Percentiles rank a stretch among this genome's conserved stretches.
Conservation (phyloP, 352 stramenopile genomes). For the Phytophthora fragariaefolia region DNA sequence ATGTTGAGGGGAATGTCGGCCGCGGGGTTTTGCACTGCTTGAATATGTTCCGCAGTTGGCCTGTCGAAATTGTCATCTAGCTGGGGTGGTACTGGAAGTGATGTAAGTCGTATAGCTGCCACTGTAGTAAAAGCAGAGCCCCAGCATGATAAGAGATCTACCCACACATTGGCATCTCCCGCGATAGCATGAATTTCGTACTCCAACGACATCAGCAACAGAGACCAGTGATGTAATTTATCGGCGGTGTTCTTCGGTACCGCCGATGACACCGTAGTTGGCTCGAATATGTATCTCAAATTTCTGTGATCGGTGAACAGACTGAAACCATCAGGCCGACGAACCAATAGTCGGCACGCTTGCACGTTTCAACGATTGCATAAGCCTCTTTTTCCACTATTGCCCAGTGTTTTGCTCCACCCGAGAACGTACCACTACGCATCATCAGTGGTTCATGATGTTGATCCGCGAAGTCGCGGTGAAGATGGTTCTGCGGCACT, state of each 20-base stretch:
- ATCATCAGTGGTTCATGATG: constrained; percentile 13
- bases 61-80: neutral
- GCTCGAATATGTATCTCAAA: constrained; percentile 20
- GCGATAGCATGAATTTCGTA: constrained; percentile 23
- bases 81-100: neutral
- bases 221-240: constrained; percentile 27
- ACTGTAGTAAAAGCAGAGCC: neutral
- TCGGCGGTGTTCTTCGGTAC: neutral
- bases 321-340: constrained; percentile 1
- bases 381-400: constrained; percentile 17
- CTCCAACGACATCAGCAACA: constrained; percentile 3
- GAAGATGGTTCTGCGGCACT: neutral
- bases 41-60: neutral
- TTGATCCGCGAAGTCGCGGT: neutral
- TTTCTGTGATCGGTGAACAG: constrained; percentile 28
- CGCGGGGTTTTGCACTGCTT: neutral
- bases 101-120: neutral
- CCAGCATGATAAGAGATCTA: constrained; percentile 8
- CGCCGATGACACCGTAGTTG: neutral
- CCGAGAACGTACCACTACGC: constrained; percentile 13
- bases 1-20: neutral
- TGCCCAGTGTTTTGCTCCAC: constrained; percentile 3
- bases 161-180: constrained; percentile 11
- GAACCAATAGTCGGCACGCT: constrained; percentile 14
- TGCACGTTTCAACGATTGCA: constrained; percentile 11